Evolutionary conservation across 1,284 basidiomycete species (phyloP), one percentile per base, ranked within the genome.

Genomic region (Inonotus obliquus): DNA sequence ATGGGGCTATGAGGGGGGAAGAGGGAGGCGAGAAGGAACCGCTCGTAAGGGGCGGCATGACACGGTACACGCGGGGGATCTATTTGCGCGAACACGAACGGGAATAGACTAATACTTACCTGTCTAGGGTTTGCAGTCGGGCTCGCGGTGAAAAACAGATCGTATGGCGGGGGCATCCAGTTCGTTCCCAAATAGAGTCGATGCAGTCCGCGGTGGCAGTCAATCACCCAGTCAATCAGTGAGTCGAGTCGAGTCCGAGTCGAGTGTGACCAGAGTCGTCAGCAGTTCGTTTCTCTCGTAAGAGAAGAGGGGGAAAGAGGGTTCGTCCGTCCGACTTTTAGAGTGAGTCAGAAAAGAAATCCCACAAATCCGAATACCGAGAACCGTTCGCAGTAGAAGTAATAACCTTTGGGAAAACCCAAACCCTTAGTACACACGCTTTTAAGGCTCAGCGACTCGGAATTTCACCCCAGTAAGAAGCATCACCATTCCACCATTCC

Each of bases 141-240:
- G 41, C 41, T 44, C 62, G 86, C 84, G 54, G 85, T 85, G 76
- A 89, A 90, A 73, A 82, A 88, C 32, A 90, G 75, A 69, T 84
- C 78, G 71, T 80, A 71, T 57, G 61, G 61, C 57, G 54, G 53
- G 29, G 60, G 27, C 63, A 66, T 64, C 45, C 57, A 59, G 41
- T 17, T 32, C 29, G 29, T 27, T 7, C 13, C n/a, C 25, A 27
- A 14, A 11, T 52, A 17, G 27, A 49, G 45, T 9, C 25, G n/a
- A 23, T 44, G 38, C 37, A 45, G 38, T 44, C 39, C 9, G 38
- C 17, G 27, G 21, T 14, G 17, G 7, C 41, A 39, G 41, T 44
- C 41, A 44, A 6, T 44, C 19, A 17, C 17, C 10, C 35, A 27
- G 14, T 19, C 19, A 27, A 19, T 11, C 37, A 27, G 38, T 35